A percentile compares a stretch with the other conserved stretches of the same genome.
These are phyloP conservation scores for slime mould (Dictyostelium discoideum) DNA, from an alignment of 78 protist genomes.

Conservation along the genomic window DNA sequence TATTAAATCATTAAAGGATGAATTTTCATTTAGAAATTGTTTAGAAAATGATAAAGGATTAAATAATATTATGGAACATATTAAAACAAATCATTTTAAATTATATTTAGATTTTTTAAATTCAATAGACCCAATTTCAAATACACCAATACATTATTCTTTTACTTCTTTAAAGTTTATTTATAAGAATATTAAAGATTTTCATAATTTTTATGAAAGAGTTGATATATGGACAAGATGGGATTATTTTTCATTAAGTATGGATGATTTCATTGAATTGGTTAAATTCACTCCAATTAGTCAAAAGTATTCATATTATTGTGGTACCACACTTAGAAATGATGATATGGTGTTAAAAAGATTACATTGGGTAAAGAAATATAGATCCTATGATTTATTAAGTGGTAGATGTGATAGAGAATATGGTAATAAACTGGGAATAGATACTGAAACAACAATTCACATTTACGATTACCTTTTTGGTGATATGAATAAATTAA, in stretches of 20 bases:
- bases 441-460: background rate
- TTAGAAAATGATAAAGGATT: background rate
- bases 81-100: background rate
- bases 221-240: background rate
- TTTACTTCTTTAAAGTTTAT: background rate
- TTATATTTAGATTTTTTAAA: background rate
- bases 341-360: background rate
- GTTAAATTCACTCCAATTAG: background rate
- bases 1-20: background rate
- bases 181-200: background rate
- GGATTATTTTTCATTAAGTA: background rate
- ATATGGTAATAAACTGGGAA: background rate
- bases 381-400: background rate
- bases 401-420: background rate
- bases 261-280: background rate
- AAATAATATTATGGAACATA: background rate
- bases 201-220: background rate
- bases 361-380: background rate
- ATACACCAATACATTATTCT: background rate
- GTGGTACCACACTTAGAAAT: background rate
- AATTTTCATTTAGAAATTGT: background rate
- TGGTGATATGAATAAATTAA: background rate
- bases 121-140: background rate
- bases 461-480: background rate
- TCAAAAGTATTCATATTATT: slow-evolving; percentile 1